These are phyloP conservation scores for Chytriomyces sp. DNA, from an alignment of 192 early-diverging fungal genomes.

Conservation along the genomic window DNA sequence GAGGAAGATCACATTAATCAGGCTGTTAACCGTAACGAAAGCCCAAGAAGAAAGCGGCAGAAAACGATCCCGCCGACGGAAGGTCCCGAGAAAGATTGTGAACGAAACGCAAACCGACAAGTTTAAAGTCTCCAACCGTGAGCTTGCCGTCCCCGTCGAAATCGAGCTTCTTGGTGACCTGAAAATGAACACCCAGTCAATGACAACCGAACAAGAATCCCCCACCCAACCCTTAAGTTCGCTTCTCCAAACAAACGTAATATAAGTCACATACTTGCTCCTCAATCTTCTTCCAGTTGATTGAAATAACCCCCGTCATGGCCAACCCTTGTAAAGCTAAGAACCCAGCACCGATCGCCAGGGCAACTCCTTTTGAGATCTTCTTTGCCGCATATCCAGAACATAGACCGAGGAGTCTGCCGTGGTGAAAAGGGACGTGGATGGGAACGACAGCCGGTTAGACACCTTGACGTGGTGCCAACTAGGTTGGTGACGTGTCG, in stretches of 20 bases:
- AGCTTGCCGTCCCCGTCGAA: conserved; percentile 48
- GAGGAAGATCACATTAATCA: no score
- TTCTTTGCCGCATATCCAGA: conserved; percentile 49
- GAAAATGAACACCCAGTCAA: no score
- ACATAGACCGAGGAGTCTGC: conserved; percentile 34
- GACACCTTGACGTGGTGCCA: no score
- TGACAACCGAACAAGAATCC: no score
- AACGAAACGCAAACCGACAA: conserved; percentile 27
- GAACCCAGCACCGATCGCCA: conserved; percentile 42
- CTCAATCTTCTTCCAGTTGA: conserved; percentile 46
- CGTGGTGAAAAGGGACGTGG: no score
- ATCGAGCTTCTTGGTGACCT: no score
- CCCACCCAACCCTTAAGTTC: no score
- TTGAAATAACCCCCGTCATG: conserved; percentile 37
- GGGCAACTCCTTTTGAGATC: conserved; percentile 40
- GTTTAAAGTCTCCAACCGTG: conserved; percentile 37
- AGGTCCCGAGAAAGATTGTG: conserved; percentile 42
- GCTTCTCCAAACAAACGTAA: no score
- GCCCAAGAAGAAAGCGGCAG: conserved; percentile 42
- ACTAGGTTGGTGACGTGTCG: no score
- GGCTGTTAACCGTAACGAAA: conserved; percentile 48
- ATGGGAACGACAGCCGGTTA: no score
- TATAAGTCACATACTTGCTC: no score
- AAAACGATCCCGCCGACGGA: conserved; percentile 42
- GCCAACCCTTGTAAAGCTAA: conserved; percentile 40